phyloP scores from a whole-genome alignment of 768 basidiomycete genomes.

The Collybia mongolica region DNA sequence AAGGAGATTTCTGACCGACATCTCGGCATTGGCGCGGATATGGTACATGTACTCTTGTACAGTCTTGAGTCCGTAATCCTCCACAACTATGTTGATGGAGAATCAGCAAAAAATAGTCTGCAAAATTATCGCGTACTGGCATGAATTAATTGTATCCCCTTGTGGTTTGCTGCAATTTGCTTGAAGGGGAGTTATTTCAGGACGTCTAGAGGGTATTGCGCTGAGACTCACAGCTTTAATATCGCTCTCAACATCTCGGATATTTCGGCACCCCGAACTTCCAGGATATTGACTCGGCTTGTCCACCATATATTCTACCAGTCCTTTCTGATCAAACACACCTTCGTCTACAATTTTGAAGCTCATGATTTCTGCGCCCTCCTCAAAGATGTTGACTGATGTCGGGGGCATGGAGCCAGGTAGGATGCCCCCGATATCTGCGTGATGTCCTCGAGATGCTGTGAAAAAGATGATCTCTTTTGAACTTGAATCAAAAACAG shows the following conservation, averaged over 20 bases:
- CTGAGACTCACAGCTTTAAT: constrained; percentile 70
- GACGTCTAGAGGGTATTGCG: not conserved
- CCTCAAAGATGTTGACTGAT: constrained; percentile 87
- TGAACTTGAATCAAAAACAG: constrained; percentile 70
- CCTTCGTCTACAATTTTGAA: constrained; percentile 90
- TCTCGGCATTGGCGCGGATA: constrained; percentile 87
- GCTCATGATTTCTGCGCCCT: constrained; percentile 88
- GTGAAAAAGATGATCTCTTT: constrained; percentile 89
- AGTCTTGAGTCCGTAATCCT: constrained; percentile 80
- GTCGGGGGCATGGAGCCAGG: constrained; percentile 97
- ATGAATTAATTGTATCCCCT: constrained; percentile 84
- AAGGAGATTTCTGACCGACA: constrained; percentile 80
- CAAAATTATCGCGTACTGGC: constrained; percentile 47
- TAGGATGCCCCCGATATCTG: constrained; percentile 90
- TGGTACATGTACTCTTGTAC: constrained; percentile 95
- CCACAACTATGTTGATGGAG: constrained; percentile 54
- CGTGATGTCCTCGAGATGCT: constrained; percentile 92
- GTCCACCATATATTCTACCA: constrained; percentile 79
- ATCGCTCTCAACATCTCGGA: constrained; percentile 89
- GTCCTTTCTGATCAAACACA: constrained; percentile 71
- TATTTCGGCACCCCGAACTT: constrained; percentile 84
- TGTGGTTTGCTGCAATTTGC: constrained; percentile 95
- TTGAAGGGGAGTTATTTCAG: constrained; percentile 19
- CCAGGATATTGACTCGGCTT: constrained; percentile 81
- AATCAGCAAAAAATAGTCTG: constrained; percentile 2